phyloP scores from a whole-genome alignment of 1,284 basidiomycete genomes.

The Marasmius sp. region DNA sequence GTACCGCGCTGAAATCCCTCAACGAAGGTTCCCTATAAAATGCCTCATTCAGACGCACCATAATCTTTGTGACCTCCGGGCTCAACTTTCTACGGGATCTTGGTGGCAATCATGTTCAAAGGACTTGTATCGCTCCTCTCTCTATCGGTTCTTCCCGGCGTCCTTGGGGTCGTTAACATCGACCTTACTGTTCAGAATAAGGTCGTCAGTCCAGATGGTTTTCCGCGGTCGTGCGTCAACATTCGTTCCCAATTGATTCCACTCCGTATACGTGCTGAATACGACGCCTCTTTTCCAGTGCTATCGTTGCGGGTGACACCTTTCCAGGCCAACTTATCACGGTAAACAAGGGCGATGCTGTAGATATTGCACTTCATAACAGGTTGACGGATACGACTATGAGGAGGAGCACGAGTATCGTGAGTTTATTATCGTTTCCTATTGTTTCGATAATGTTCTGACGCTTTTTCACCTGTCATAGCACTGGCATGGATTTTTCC shows the following conservation, averaged over 20 bases:
- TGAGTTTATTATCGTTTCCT: neutral
- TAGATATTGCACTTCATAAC: constrained; percentile 13
- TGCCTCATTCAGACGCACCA: too few species aligned
- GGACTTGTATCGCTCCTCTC: neutral
- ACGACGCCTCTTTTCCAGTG: neutral
- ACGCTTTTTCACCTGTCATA: neutral
- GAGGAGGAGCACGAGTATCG: constrained; percentile 13
- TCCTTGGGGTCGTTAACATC: neutral
- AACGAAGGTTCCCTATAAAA: too few species aligned
- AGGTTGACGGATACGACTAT: constrained; percentile 10
- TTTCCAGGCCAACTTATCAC: neutral
- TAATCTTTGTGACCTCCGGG: too few species aligned
- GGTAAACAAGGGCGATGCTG: constrained; percentile 8
- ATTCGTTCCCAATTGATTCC: neutral
- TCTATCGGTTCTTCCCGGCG: neutral
- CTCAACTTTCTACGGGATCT: too few species aligned
- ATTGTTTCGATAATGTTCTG: neutral
- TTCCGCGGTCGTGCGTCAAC: neutral
- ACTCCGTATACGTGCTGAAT: neutral
- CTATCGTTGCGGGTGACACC: neutral
- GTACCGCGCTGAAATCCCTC: too few species aligned
- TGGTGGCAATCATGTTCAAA: neutral
- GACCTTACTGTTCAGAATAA: neutral
- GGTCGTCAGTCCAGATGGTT: neutral
- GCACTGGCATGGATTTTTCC: constrained; percentile 20